Evolutionary conservation across 2,329 filamentous ascomycete species (phyloP).

Genomic region (Trichoderma sp.): DNA sequence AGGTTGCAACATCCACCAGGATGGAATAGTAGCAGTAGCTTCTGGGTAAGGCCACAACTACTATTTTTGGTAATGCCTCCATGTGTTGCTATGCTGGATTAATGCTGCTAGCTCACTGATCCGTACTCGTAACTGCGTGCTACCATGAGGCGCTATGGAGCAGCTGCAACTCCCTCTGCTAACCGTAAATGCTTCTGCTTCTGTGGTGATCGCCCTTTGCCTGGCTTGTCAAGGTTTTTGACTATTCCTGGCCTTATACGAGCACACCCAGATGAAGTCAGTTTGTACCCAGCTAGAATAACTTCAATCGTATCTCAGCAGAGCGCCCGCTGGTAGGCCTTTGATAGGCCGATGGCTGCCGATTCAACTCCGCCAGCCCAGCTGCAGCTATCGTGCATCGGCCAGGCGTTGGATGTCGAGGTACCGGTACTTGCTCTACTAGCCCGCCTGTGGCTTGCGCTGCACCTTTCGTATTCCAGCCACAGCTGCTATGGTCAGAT

Average conservation of each 20-base stretch:
- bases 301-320: not conserved
- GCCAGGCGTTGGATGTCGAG: not conserved
- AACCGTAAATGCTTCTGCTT: not conserved
- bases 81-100: not conserved
- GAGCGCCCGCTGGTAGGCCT: not conserved
- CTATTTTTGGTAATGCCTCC: slow-evolving; percentile 10
- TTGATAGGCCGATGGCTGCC: slow-evolving; percentile 14
- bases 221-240: not conserved
- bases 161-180: not conserved
- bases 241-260: slow-evolving; percentile 10
- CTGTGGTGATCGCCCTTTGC: slow-evolving; percentile 1
- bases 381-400: not conserved
- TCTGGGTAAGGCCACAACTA: not conserved
- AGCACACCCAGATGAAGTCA: slow-evolving; percentile 1
- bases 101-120: not conserved
- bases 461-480: slow-evolving; percentile 12
- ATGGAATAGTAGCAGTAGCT: not conserved
- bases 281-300: not conserved
- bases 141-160: not conserved
- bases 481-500: slow-evolving; percentile 10
- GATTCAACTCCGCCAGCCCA: not conserved
- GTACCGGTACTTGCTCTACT: slow-evolving; percentile 11
- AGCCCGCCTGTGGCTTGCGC: slow-evolving; percentile 8
- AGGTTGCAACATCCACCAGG: not conserved
- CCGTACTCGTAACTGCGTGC: not conserved